Conservation (phyloP, 108 stramenopile genomes). For the Schizochytrium sp. region DNA sequence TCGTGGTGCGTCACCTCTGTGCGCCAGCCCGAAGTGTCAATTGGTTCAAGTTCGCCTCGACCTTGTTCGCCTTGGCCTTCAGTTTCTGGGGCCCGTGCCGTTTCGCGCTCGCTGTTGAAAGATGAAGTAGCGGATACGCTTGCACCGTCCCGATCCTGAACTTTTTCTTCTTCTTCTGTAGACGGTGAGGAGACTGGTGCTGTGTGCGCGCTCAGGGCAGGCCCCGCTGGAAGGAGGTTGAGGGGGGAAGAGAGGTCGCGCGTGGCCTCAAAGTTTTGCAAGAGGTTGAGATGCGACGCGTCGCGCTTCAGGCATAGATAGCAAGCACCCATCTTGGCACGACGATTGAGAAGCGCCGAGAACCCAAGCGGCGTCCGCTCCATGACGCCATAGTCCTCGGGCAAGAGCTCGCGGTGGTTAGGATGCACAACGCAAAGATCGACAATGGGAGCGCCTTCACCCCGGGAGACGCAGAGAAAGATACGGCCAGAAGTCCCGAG, state of each 20-base stretch:
- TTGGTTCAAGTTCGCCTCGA: too few relatives aligned
- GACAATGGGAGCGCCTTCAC: neutral
- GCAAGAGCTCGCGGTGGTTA: neutral
- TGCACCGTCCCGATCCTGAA: too few relatives aligned
- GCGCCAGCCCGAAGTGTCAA: too few relatives aligned
- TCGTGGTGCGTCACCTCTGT: too few relatives aligned
- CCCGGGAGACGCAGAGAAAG: neutral
- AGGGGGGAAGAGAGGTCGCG: too few relatives aligned
- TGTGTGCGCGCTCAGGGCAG: neutral
- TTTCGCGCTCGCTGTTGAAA: too few relatives aligned
- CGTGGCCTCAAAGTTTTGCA: neutral
- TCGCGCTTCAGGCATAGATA: neutral
- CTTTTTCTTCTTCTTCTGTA: neutral
- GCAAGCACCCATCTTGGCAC: neutral
- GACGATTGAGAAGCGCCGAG: neutral
- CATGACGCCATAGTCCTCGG: neutral
- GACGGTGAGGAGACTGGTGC: neutral
- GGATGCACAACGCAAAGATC: neutral
- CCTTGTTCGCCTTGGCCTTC: too few relatives aligned
- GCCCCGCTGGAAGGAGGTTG: too few relatives aligned
- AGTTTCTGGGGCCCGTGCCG: too few relatives aligned
- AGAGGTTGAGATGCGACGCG: neutral
- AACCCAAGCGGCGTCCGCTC: conserved; percentile 7
- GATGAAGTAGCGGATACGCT: too few relatives aligned
- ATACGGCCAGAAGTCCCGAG: neutral